Percentiles rank a stretch among this genome's conserved stretches.
Evolutionary conservation across 2,329 filamentous ascomycete species (phyloP).

Genomic region (Trichoderma polysporum): DNA sequence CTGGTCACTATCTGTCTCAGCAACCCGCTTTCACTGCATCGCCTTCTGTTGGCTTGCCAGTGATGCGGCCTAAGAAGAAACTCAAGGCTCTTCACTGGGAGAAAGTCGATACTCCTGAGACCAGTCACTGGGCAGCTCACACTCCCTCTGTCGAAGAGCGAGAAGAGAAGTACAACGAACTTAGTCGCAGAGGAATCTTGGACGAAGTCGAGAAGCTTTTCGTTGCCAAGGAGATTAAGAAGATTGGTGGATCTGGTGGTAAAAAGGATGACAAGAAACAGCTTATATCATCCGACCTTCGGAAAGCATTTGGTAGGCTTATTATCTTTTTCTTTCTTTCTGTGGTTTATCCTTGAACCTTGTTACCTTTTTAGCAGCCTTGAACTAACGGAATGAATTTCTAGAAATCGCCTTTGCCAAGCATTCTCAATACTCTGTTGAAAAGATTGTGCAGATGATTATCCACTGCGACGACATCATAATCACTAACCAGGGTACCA

Average conservation of each 20-base stretch:
- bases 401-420: slow-evolving; percentile 87
- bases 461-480: slow-evolving; percentile 92
- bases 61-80: slow-evolving; percentile 95
- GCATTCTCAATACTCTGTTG: slow-evolving; percentile 79
- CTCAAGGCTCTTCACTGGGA: slow-evolving; percentile 99
- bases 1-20: slow-evolving; percentile 74
- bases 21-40: slow-evolving; percentile 55
- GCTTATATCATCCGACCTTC: slow-evolving; percentile 86
- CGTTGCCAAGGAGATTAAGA: slow-evolving; percentile 94
- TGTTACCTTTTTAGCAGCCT: too few relatives aligned
- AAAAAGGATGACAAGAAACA: slow-evolving; percentile 97
- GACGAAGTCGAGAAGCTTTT: slow-evolving; percentile 98
- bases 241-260: slow-evolving; percentile 66
- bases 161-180: slow-evolving; percentile 92
- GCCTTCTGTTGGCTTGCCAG: slow-evolving; percentile 66
- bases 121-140: slow-evolving; percentile 89
- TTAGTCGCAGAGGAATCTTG: slow-evolving; percentile 90
- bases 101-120: slow-evolving; percentile 89
- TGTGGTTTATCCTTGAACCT: not conserved
- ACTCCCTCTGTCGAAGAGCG: slow-evolving; percentile 82
- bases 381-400: slow-evolving; percentile 32
- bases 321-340: not conserved
- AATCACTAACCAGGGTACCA: slow-evolving; percentile 83
- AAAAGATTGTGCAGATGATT: slow-evolving; percentile 87
- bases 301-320: slow-evolving; percentile 72